Conservation (phyloP, 2,329 filamentous ascomycete genomes). For the Fusarium haematococcum region DNA sequence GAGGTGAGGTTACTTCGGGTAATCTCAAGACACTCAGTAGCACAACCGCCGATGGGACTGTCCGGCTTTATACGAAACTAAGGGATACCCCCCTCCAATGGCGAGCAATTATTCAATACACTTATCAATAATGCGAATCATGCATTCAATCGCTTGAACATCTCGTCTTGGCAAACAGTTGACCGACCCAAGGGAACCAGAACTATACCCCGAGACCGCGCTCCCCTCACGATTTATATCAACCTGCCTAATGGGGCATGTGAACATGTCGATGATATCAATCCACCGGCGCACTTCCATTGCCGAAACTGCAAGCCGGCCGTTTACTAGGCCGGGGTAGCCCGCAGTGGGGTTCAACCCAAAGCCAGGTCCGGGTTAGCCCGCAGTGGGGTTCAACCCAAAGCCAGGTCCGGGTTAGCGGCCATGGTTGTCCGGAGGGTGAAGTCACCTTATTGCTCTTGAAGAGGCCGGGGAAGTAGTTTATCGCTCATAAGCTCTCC, state of each 20-base stretch:
- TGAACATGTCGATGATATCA: neutral
- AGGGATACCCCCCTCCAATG: no score
- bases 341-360: neutral
- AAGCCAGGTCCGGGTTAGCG: neutral
- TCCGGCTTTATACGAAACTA: no score
- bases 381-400: neutral
- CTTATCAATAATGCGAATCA: neutral
- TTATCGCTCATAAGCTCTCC: neutral
- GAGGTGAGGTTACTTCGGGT: no score
- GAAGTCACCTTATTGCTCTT: neutral
- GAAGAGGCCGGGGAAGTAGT: neutral
- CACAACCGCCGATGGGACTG: neutral
- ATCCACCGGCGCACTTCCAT: neutral
- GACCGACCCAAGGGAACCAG: neutral
- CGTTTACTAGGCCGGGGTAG: neutral
- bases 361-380: neutral
- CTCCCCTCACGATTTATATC: neutral
- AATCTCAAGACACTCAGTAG: no score
- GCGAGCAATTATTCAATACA: no score
- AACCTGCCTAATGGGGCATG: constrained; percentile 11
- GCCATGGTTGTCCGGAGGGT: neutral
- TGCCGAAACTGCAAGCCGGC: constrained; percentile 7
- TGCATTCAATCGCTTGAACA: neutral
- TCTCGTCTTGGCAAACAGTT: neutral
- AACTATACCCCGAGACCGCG: constrained; percentile 5